These are phyloP conservation scores for Globisporangium echinulatum DNA, from an alignment of 352 stramenopile species.

Conservation along the genomic window DNA sequence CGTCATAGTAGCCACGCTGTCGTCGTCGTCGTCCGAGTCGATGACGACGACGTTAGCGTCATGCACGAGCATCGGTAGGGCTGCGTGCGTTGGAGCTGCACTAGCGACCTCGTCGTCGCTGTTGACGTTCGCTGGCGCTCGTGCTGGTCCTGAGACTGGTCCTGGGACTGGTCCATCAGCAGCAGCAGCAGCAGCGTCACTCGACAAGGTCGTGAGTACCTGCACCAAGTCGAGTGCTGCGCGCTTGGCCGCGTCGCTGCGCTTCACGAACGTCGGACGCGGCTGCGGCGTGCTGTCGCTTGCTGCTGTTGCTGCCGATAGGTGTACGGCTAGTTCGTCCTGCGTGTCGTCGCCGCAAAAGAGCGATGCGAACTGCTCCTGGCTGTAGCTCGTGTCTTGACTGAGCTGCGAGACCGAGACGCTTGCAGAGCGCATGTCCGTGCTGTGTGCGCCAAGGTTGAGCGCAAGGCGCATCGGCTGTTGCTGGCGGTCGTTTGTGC, in stretches of 20 bases:
- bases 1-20: background rate
- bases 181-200: too few relatives aligned
- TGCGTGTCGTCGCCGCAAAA: constrained; percentile 57
- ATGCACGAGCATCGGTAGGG: background rate
- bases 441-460: constrained; percentile 17
- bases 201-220: background rate
- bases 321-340: constrained; percentile 19
- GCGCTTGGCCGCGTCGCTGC: background rate
- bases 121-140: background rate
- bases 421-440: constrained; percentile 3
- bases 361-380: constrained; percentile 33
- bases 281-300: background rate
- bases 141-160: background rate
- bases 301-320: background rate
- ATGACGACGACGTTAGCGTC: background rate
- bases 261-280: background rate
- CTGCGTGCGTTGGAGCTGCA: background rate
- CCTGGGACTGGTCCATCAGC: too few relatives aligned
- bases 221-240: background rate
- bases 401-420: constrained; percentile 18
- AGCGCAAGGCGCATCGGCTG: constrained; percentile 24
- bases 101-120: background rate
- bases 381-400: constrained; percentile 14
- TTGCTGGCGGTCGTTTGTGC: too few relatives aligned
- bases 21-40: background rate